phyloP scores from a whole-genome alignment of 805 yeast species.

The Cyberlindnera americana region DNA sequence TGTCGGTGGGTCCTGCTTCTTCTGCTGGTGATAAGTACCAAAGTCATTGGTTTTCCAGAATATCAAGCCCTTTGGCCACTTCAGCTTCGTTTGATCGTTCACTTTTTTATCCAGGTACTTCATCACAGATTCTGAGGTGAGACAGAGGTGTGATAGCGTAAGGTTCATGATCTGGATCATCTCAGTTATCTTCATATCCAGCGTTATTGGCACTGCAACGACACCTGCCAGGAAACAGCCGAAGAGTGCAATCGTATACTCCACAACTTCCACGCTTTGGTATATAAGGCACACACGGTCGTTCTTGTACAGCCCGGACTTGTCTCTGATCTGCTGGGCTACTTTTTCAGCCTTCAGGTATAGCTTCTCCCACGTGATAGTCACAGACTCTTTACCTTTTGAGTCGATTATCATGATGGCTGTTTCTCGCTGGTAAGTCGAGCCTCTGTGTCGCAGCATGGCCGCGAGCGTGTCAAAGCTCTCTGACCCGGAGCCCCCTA shows the following conservation, averaged over 20 bases:
- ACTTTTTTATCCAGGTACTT: conserved; percentile 66
- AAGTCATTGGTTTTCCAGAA: conserved; percentile 86
- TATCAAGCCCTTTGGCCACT: conserved; percentile 71
- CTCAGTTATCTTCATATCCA: conserved; percentile 65
- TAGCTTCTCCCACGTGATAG: conserved; percentile 88
- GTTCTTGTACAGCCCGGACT: conserved; percentile 68
- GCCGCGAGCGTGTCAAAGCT: conserved; percentile 63
- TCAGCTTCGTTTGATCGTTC: conserved; percentile 42
- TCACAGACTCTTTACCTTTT: conserved; percentile 73
- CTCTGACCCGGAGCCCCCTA: conserved; percentile 30
- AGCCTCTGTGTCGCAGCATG: conserved; percentile 70
- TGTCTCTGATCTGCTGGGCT: conserved; percentile 76
- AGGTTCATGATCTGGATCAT: conserved; percentile 65
- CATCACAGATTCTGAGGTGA: conserved; percentile 76
- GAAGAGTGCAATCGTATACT: conserved; percentile 78
- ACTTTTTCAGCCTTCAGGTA: conserved; percentile 80
- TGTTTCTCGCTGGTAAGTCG: conserved; percentile 56
- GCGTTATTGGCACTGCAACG: conserved; percentile 90
- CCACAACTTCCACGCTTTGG: conserved; percentile 78
- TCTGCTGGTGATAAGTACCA: conserved; percentile 65
- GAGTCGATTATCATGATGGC: conserved; percentile 73
- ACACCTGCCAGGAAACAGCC: conserved; percentile 94
- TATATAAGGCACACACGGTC: conserved; percentile 84
- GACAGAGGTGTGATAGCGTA: conserved; percentile 73
- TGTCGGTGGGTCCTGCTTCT: conserved; percentile 57